Evolutionary conservation across 495 filamentous ascomycete genomes (phyloP).

Genomic region (Neurospora discreta): DNA sequence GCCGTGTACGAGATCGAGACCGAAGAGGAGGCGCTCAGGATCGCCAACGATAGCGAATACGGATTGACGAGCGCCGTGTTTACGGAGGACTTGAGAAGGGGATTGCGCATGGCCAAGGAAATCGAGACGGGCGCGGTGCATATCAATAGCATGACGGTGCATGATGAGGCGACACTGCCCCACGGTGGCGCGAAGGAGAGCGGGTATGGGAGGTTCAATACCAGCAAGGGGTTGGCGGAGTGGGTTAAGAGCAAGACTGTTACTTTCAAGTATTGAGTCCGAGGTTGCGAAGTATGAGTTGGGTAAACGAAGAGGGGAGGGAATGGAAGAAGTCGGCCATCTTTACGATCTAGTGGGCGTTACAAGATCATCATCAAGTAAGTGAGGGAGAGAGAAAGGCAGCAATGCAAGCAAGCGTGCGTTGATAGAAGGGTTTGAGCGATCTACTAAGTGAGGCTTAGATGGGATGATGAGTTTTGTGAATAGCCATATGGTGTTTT

Average conservation of each 20-base stretch:
- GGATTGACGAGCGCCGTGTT: constrained; percentile 83
- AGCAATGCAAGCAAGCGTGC: background rate
- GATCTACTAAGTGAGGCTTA: background rate
- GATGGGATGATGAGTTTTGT: background rate
- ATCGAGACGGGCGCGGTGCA: constrained; percentile 80
- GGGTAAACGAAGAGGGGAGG: too few species aligned
- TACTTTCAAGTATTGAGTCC: constrained; percentile 46
- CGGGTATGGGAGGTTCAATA: constrained; percentile 61
- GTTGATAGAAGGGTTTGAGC: background rate
- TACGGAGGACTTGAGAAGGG: constrained; percentile 64
- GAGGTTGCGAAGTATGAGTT: too few species aligned
- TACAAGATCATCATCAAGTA: background rate
- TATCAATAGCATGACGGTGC: constrained; percentile 76
- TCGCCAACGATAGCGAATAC: constrained; percentile 76
- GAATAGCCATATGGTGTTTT: background rate
- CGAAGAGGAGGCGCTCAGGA: constrained; percentile 58
- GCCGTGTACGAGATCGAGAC: constrained; percentile 42
- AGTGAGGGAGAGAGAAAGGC: background rate
- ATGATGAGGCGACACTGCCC: constrained; percentile 69
- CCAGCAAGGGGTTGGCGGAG: constrained; percentile 46
- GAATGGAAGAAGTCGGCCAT: too few species aligned
- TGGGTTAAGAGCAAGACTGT: constrained; percentile 80
- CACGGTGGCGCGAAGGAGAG: constrained; percentile 82
- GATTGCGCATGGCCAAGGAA: constrained; percentile 60
- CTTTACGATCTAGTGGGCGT: background rate